Evolutionary conservation across 192 early-diverging fungal species (phyloP).

Genomic region (Bifiguratus adelaidae): DNA sequence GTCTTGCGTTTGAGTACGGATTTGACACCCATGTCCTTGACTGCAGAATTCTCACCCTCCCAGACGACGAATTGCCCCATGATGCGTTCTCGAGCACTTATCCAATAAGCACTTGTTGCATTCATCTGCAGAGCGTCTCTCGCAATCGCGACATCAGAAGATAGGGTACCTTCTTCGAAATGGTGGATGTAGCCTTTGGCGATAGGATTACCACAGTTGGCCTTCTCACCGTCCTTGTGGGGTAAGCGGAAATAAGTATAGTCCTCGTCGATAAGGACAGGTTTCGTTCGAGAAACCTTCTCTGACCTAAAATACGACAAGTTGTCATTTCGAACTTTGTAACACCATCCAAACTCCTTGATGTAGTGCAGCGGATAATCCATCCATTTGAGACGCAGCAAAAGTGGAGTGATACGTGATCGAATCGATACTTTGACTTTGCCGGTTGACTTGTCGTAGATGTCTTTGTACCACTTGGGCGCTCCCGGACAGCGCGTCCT

Average conservation of each 20-base stretch:
- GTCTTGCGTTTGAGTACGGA: neutral
- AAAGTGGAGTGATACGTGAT: constrained; percentile 65
- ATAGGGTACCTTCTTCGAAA: constrained; percentile 74
- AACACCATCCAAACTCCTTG: constrained; percentile 69
- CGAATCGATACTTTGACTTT: constrained; percentile 57
- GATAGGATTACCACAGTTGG: constrained; percentile 77
- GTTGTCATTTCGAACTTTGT: constrained; percentile 32
- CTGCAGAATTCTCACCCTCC: constrained; percentile 27
- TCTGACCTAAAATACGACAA: constrained; percentile 17
- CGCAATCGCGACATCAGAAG: constrained; percentile 58
- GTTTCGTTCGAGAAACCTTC: no score
- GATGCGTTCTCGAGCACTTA: constrained; percentile 70
- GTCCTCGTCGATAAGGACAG: constrained; percentile 19
- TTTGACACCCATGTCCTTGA: constrained; percentile 27
- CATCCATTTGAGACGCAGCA: constrained; percentile 77
- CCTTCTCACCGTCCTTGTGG: constrained; percentile 72
- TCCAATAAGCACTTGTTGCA: constrained; percentile 85
- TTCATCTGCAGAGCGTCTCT: constrained; percentile 70
- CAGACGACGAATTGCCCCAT: constrained; percentile 79
- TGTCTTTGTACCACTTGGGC: constrained; percentile 76
- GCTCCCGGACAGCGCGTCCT: constrained; percentile 37
- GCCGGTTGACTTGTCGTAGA: constrained; percentile 49
- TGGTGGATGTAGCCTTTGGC: constrained; percentile 67
- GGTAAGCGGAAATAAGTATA: constrained; percentile 65
- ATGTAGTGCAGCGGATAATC: constrained; percentile 71